phyloP scores from a whole-genome alignment of 2,329 filamentous ascomycete genomes.

The Bipolaris victoriae region DNA sequence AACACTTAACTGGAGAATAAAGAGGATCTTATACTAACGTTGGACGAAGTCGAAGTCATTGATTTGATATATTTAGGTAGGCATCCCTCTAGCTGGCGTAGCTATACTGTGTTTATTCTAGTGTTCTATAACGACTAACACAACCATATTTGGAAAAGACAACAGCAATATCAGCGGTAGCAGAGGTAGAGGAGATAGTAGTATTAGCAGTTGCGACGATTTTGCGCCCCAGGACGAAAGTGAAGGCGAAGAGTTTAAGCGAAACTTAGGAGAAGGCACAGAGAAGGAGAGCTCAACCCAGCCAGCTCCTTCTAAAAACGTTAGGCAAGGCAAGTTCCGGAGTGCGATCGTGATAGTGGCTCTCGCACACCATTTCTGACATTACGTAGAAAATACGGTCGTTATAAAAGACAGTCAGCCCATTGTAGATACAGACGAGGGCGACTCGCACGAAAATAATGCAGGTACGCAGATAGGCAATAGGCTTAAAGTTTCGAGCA shows the following conservation, averaged over 20 bases:
- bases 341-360: slow-evolving; percentile 8
- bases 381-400: slow-evolving; percentile 19
- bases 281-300: slow-evolving; percentile 16
- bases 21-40: slow-evolving; percentile 12
- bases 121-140: slow-evolving; percentile 16
- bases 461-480: slow-evolving; percentile 11
- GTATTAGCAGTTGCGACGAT: slow-evolving; percentile 9
- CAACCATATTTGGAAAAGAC: slow-evolving; percentile 12
- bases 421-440: slow-evolving; percentile 9
- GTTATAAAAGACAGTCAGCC: slow-evolving; percentile 18
- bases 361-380: slow-evolving; percentile 18
- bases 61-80: slow-evolving; percentile 19
- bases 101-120: slow-evolving; percentile 2
- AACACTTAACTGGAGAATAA: slow-evolving; percentile 11
- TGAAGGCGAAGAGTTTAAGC: slow-evolving; percentile 6
- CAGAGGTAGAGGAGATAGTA: slow-evolving; percentile 6
- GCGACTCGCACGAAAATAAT: slow-evolving; percentile 13
- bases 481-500: slow-evolving; percentile 12
- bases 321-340: slow-evolving; percentile 19
- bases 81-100: slow-evolving; percentile 14
- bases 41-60: slow-evolving; percentile 11
- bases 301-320: slow-evolving; percentile 14
- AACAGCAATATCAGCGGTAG: slow-evolving; percentile 13
- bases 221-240: slow-evolving; percentile 5
- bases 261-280: slow-evolving; percentile 8